Base-by-base conservation (phyloP, 176 grass and related monocot genomes). In the Paspalum notatum region DNA sequence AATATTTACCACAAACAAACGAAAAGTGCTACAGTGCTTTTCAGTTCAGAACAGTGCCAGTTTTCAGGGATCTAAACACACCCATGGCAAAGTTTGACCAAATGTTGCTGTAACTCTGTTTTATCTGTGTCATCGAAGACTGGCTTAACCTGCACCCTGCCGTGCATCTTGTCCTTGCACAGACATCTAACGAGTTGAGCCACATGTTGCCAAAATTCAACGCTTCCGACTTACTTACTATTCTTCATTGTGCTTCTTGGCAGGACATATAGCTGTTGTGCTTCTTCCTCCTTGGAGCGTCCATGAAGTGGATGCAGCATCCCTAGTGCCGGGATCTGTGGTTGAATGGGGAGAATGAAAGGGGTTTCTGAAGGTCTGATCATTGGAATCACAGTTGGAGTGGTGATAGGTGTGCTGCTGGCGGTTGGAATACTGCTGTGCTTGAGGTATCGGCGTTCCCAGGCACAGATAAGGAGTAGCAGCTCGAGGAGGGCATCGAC, bases 401-500 rank as follows among this genome's bases (percentile, higher is more conserved):
- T 98, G 17, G 62, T 93, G 41, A 93, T 98, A 32, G 92, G 95
- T 64, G 58, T 98, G 80, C 49, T 93, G 50, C 75, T 98, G 79
- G 95, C 92, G 55, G 79, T 84, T 32, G 78, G 85, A 47, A 88
- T 81, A 69, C 80, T 95, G 55, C 66, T 95, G 5, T 98, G 92
- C 82, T 80, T 93, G 52, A 91, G 83, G 79, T 88, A 84, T 69
- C 86, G 86, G 47, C 84, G 84, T 69, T 92, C 85, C 20, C 82
- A 71, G 55, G 64, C 75, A 0, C 88, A 90, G 68, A 91, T 93
- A 59, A 87, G 87, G 62, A 97, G 68, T 57, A 90, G 72, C 61
- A 93, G 92, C 78, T 95, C 95, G 61, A 89, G 95, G 85, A 91
- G 96, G 63, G 75, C 88, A 26, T 98, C 90, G 0, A 88, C 80